Evolutionary conservation across 345 rosid genomes (phyloP).

Genomic region (Salix dunnii): DNA sequence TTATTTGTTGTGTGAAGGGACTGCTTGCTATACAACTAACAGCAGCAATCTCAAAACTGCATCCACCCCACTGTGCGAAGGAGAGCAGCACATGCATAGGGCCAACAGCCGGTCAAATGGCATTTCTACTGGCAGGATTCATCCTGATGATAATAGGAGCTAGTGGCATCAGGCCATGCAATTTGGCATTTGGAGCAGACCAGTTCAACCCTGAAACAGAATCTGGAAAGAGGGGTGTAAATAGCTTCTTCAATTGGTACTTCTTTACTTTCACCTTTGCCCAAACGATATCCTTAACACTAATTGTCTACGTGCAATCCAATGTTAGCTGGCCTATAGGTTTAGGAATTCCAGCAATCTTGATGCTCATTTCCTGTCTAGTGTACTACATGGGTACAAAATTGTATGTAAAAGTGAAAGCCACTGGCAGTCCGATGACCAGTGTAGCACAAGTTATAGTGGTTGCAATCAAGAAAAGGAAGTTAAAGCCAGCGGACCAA

Average conservation of each 20-base stretch:
- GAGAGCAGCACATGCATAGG: not conserved
- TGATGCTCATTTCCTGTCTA: constrained; percentile 40
- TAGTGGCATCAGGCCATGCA: constrained; percentile 53
- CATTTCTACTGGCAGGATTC: not conserved
- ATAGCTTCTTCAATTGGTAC: constrained; percentile 62
- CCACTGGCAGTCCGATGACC: constrained; percentile 39
- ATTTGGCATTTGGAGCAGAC: constrained; percentile 55
- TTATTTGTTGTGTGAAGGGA: not conserved
- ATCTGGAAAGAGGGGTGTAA: constrained; percentile 41
- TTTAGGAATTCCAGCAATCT: constrained; percentile 43
- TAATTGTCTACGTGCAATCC: constrained; percentile 48
- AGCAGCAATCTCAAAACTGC: not conserved
- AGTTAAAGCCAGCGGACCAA: constrained; percentile 39
- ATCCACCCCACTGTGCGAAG: not conserved
- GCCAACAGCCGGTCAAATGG: not conserved
- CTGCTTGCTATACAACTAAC: no score
- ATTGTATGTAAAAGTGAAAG: constrained; percentile 37
- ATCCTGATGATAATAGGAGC: constrained; percentile 27
- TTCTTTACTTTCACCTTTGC: constrained; percentile 47
- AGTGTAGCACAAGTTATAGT: constrained; percentile 39
- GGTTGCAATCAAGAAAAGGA: constrained; percentile 56
- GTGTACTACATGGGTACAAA: constrained; percentile 39
- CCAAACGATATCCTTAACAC: constrained; percentile 38
- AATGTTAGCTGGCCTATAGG: constrained; percentile 62
- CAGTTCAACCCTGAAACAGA: constrained; percentile 48